Evolutionary conservation across 1,139 yeast genomes (phyloP), one percentile per base, ranked within the genome.

Genomic region (Suhomyces maxii): DNA sequence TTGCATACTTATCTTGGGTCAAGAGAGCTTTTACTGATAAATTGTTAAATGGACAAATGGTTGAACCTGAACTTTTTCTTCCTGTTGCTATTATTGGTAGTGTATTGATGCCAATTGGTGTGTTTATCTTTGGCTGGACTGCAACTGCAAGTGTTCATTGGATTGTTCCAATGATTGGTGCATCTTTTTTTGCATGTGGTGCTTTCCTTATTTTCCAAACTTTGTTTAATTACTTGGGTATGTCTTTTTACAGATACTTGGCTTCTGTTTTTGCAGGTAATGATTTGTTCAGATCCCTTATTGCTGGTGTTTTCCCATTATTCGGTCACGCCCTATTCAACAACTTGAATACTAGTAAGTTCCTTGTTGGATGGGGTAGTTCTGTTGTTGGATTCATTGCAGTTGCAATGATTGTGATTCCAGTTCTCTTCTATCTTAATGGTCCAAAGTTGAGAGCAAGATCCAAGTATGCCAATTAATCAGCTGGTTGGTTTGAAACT

Each of bases 221-320:
- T 7, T 57, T 66, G 43, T 67, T 67, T 57, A 67, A 67, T 53
- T 69, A 68, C 50, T 57, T 69, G 57, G 64, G 68, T 8, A 59
- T 59, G 56, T 64, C 69, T 1, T 76, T 71, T 57, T 65, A 60
- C 44, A 62, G 69, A 42, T 74, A 71, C 55, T 61, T 78, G 57
- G 86, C 86, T 0, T 80, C 86, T 6, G 84, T 79, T 4, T 80
- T 78, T 59, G 84, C 85, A 1, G 76, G 81, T 26, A 80, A 80
- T 54, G 80, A 73, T 11, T 65, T 80, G 45, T 71, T 73, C 53
- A 69, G 86, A 54, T 73, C 83, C 1, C 65, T 68, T 2, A 68
- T 80, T 59, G 88, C 84, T 0, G 82, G 82, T 33, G 79, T 78
- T 4, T 83, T 83, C 70, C 88, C 89, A 38, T 64, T 83, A 41